Conservation (phyloP, 208 protist species). For the Angomonas deanei region DNA sequence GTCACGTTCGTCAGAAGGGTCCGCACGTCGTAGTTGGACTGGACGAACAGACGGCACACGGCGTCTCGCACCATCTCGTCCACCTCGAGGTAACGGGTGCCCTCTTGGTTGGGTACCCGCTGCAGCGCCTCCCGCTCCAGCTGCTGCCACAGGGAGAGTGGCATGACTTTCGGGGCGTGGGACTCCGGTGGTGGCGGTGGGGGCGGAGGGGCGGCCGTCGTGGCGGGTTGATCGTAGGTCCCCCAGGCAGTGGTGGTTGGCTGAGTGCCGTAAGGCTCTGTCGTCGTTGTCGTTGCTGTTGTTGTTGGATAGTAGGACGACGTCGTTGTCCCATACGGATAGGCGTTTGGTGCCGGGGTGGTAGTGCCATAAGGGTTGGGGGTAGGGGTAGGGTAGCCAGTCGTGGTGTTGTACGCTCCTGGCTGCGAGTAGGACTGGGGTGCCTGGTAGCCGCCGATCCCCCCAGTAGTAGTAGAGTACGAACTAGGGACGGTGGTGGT, state of each 20-base stretch:
- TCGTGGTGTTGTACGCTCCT: slow-evolving; percentile 9
- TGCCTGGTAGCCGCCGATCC: background rate
- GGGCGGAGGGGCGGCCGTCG: slow-evolving; percentile 7
- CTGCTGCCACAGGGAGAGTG: slow-evolving; percentile 25
- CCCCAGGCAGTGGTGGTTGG: background rate
- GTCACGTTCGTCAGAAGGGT: slow-evolving; percentile 58
- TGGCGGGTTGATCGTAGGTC: slow-evolving; percentile 4
- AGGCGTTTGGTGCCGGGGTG: slow-evolving; percentile 1
- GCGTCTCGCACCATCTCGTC: slow-evolving; percentile 66
- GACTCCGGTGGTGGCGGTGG: slow-evolving; percentile 15
- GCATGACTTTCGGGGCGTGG: slow-evolving; percentile 21
- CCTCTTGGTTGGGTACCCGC: slow-evolving; percentile 35
- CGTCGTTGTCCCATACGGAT: slow-evolving; percentile 7
- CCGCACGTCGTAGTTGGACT: slow-evolving; percentile 68
- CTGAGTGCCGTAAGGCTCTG: too few species aligned
- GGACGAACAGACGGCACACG: slow-evolving; percentile 67
- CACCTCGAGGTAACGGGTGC: slow-evolving; percentile 61
- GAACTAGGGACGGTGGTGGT: background rate
- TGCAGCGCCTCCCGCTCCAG: slow-evolving; percentile 37
- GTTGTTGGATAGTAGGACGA: background rate
- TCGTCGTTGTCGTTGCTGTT: background rate
- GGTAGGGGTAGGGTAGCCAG: slow-evolving; percentile 12
- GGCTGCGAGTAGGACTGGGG: slow-evolving; percentile 2
- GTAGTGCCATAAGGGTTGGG: background rate
- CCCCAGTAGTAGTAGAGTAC: too few species aligned